Conservation (phyloP, 768 basidiomycete genomes). For the Boletus pseudopeckii region DNA sequence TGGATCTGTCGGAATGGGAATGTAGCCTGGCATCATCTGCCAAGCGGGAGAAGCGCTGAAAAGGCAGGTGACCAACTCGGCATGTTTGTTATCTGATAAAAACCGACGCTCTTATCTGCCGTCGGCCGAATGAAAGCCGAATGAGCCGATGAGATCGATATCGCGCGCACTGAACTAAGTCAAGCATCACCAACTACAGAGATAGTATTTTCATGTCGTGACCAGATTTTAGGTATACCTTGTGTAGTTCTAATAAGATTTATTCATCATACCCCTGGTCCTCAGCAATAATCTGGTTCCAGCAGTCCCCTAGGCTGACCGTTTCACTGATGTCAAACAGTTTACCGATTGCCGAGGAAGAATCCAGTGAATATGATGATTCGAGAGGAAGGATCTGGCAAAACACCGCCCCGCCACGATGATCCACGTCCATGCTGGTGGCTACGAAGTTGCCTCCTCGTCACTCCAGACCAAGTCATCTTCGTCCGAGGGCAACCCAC, state of each 20-base stretch:
- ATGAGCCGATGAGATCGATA: too few relatives aligned
- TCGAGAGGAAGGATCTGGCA: background rate
- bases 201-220: too few relatives aligned
- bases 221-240: too few relatives aligned
- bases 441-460: slow-evolving; percentile 36
- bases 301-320: too few relatives aligned
- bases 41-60: background rate
- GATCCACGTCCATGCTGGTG: background rate
- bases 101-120: background rate
- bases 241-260: too few relatives aligned
- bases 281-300: too few relatives aligned
- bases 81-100: slow-evolving; percentile 12
- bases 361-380: background rate
- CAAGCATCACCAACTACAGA: too few relatives aligned
- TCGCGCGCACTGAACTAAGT: too few relatives aligned
- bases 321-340: too few relatives aligned
- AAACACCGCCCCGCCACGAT: background rate
- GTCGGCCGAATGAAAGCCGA: background rate
- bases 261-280: too few relatives aligned
- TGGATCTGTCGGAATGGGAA: slow-evolving; percentile 11
- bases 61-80: background rate
- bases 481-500: slow-evolving; percentile 47
- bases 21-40: slow-evolving; percentile 24
- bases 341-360: background rate
- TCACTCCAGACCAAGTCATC: slow-evolving; percentile 54